Conservation (phyloP, 106 monocot species). For the Dendrobium nobile region DNA sequence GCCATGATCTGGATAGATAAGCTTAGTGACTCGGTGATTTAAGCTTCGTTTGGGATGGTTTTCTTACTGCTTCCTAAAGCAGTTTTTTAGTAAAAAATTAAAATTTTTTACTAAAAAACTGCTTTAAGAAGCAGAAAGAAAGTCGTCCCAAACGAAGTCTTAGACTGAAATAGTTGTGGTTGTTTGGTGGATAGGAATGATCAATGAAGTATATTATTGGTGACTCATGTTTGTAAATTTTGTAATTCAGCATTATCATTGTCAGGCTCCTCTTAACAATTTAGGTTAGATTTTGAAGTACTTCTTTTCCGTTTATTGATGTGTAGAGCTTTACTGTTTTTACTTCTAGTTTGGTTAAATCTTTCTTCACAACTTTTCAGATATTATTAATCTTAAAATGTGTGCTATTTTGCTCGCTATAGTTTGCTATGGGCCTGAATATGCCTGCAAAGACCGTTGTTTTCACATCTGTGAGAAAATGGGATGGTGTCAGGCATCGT, state of each 20-base stretch:
- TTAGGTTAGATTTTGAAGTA: not conserved
- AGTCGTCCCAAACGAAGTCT: no score
- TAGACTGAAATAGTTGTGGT: not conserved
- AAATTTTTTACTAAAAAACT: no score
- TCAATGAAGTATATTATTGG: not conserved
- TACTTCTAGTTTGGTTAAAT: not conserved
- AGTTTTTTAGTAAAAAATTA: no score
- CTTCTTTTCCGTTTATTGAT: not conserved
- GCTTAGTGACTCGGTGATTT: not conserved
- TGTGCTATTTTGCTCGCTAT: slow-evolving; percentile 14
- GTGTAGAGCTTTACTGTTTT: not conserved
- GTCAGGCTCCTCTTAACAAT: not conserved
- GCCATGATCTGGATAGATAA: not conserved
- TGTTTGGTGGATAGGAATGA: not conserved
- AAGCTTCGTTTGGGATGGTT: no score
- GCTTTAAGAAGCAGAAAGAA: no score
- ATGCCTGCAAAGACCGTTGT: slow-evolving; percentile 99
- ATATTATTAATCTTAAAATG: not conserved
- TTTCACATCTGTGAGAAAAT: slow-evolving; percentile 93
- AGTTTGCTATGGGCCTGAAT: slow-evolving; percentile 99
- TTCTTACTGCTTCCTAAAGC: no score
- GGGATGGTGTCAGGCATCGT: slow-evolving; percentile 95
- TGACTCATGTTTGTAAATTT: not conserved
- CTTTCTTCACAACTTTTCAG: not conserved
- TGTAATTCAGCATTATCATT: not conserved